phyloP scores from a whole-genome alignment of 2,329 filamentous ascomycete species.

The Diaporthe velutina region DNA sequence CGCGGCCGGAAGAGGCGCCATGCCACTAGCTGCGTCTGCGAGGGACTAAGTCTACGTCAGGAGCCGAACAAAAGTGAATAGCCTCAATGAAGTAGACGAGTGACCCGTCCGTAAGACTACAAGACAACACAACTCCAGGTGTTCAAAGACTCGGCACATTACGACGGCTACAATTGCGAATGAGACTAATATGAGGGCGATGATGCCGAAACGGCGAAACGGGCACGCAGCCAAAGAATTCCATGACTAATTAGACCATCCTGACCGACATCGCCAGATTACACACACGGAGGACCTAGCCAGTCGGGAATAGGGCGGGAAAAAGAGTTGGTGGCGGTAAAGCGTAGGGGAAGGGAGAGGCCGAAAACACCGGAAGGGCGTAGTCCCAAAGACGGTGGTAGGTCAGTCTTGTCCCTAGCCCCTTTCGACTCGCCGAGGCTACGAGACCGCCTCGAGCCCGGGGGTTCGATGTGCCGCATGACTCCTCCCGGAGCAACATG shows the following conservation, averaged over 20 bases:
- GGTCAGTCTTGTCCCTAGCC: neutral
- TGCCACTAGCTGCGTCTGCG: constrained; percentile 3
- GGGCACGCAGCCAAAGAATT: neutral
- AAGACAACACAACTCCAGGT: neutral
- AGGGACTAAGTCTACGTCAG: constrained; percentile 3
- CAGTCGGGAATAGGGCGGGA: constrained; percentile 18
- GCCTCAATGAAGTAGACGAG: neutral
- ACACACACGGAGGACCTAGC: neutral
- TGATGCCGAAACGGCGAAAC: neutral
- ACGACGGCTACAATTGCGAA: neutral
- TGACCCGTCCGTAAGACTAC: neutral
- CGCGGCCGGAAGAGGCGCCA: neutral
- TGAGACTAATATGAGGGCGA: neutral
- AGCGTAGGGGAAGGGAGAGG: neutral
- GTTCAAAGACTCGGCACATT: neutral
- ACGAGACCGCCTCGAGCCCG: neutral
- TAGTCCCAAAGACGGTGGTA: constrained; percentile 24
- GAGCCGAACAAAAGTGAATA: neutral
- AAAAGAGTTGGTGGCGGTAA: constrained; percentile 6
- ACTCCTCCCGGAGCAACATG: neutral
- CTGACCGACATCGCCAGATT: constrained; percentile 32
- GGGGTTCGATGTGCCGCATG: constrained; percentile 2
- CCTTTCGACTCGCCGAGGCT: constrained; percentile 20
- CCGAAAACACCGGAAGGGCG: constrained; percentile 23
- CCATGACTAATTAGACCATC: constrained; percentile 28